These are phyloP conservation scores for Apostasia ramifera DNA, from an alignment of 106 monocot species.

Conservation along the genomic window DNA sequence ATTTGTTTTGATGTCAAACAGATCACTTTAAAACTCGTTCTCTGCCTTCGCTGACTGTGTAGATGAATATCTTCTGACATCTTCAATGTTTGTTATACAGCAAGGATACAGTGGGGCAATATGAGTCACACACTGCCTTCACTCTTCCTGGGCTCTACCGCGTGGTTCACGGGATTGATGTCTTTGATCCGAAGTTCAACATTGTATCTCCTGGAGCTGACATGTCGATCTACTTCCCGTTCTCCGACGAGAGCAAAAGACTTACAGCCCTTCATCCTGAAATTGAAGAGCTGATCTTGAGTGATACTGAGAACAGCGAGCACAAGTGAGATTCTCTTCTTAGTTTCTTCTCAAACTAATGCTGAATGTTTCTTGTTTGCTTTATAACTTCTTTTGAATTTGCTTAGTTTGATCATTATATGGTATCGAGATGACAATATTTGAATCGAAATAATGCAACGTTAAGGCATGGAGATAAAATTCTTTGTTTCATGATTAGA, in stretches of 20 bases:
- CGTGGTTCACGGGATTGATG: constrained; percentile 74
- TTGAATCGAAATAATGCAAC: no score
- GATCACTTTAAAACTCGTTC: no score
- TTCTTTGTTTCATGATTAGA: no score
- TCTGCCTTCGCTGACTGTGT: no score
- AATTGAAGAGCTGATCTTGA: constrained; percentile 61
- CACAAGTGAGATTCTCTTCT: constrained; percentile 45
- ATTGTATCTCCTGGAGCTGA: constrained; percentile 80
- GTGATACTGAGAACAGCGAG: constrained; percentile 35
- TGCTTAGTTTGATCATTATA: no score
- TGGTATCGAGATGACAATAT: no score
- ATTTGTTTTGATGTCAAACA: background rate
- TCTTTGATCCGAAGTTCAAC: constrained; percentile 81
- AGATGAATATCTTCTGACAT: no score
- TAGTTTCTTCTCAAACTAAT: no score
- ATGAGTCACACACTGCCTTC: constrained; percentile 70
- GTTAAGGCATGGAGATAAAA: no score
- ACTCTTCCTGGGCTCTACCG: constrained; percentile 74
- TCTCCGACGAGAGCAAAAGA: constrained; percentile 42
- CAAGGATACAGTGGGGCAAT: constrained; percentile 77
- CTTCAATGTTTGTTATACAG: constrained; percentile 23
- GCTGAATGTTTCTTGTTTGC: no score
- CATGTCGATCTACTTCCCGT: constrained; percentile 73
- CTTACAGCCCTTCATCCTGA: constrained; percentile 64
- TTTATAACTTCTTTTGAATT: no score